phyloP scores from a whole-genome alignment of 352 stramenopile genomes.

The Phytophthora europaea region DNA sequence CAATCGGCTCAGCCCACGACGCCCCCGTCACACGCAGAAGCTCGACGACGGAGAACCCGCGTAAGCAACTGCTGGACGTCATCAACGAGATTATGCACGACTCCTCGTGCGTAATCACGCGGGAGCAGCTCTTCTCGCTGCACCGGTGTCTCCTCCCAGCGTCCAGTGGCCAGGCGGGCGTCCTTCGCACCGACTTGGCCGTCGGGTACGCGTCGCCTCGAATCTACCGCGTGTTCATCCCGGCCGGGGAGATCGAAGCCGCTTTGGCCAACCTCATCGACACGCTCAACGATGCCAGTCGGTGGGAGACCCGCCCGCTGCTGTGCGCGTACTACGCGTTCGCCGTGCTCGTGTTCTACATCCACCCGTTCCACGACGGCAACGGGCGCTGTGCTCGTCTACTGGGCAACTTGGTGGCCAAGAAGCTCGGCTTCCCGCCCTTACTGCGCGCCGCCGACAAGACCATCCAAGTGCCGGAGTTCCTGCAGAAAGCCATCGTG shows the following conservation, averaged over 20 bases:
- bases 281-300: constrained; percentile 55
- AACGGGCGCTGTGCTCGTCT: constrained; percentile 83
- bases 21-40: constrained; percentile 16
- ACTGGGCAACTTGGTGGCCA: constrained; percentile 78
- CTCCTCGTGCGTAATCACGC: constrained; percentile 57
- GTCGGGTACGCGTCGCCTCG: constrained; percentile 82
- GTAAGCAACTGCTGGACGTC: constrained; percentile 58
- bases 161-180: constrained; percentile 53
- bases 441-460: constrained; percentile 80
- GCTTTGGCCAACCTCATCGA: constrained; percentile 56
- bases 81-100: constrained; percentile 80
- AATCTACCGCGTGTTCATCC: constrained; percentile 87
- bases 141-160: constrained; percentile 65
- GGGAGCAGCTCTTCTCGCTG: constrained; percentile 67
- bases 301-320: constrained; percentile 60
- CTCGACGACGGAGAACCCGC: constrained; percentile 27
- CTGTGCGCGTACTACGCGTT: constrained; percentile 85
- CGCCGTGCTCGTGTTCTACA: constrained; percentile 84
- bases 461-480: constrained; percentile 81
- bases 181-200: constrained; percentile 63
- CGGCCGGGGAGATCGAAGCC: constrained; percentile 62
- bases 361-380: constrained; percentile 88
- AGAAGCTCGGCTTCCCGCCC: constrained; percentile 73
- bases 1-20: constrained; percentile 73
- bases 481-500: constrained; percentile 78